Conservation (phyloP, 2,329 filamentous ascomycete genomes). For the Capronia epimyces region DNA sequence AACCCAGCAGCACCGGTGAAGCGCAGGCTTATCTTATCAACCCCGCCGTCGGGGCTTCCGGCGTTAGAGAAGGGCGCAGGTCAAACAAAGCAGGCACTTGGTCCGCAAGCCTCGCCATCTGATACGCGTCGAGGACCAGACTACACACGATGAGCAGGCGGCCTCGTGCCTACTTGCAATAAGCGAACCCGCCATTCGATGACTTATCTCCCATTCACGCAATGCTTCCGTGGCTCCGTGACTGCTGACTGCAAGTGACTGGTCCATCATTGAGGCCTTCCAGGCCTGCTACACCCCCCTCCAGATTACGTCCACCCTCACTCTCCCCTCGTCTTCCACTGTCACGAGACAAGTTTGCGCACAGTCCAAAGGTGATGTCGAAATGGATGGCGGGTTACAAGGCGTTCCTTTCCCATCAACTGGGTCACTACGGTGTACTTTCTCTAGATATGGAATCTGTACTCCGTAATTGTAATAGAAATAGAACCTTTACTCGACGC, state of each 20-base stretch:
- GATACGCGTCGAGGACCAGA: no score
- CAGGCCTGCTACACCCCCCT: no score
- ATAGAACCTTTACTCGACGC: no score
- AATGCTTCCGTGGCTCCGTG: not conserved
- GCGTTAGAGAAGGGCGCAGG: not conserved
- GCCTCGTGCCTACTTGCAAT: not conserved
- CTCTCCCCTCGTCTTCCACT: constrained; percentile 8
- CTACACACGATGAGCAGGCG: no score
- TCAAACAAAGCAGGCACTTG: not conserved
- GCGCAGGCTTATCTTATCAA: not conserved
- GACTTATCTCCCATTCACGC: not conserved
- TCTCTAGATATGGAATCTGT: no score
- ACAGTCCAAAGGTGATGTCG: no score
- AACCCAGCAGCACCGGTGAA: not conserved
- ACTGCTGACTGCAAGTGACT: not conserved
- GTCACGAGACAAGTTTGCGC: constrained; percentile 17
- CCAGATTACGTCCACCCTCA: not conserved
- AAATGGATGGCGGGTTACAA: no score
- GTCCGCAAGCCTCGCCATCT: not conserved
- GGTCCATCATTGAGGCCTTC: not conserved
- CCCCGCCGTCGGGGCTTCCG: not conserved
- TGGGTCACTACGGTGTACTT: no score
- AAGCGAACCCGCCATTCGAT: no score
- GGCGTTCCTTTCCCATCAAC: no score
- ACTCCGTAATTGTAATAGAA: no score